These are phyloP conservation scores for Leavenworthia alabamica DNA, from an alignment of 345 rosid species.

Conservation along the genomic window DNA sequence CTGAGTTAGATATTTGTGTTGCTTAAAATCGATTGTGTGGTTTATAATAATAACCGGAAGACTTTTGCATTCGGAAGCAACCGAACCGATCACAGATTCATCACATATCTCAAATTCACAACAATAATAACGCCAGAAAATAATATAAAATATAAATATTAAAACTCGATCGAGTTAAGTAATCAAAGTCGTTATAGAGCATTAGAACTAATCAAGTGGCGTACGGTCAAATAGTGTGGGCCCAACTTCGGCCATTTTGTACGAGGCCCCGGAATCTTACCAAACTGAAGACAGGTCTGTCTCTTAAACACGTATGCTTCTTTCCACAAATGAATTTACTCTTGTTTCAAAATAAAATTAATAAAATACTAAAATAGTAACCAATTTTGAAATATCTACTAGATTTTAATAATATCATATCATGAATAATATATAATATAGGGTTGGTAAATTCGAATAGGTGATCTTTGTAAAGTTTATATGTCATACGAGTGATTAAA, in stretches of 20 bases:
- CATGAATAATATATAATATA: neutral
- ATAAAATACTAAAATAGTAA: neutral
- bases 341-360: neutral
- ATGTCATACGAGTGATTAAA: neutral
- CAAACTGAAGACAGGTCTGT: conserved; percentile 17
- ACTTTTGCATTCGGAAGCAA: conserved; percentile 14
- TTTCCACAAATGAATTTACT: neutral
- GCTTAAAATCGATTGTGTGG: neutral
- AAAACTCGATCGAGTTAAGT: neutral
- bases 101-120: neutral
- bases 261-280: conserved; percentile 12
- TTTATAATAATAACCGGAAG: neutral
- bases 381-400: neutral
- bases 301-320: neutral
- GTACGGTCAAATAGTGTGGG: conserved; percentile 16
- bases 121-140: neutral
- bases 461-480: neutral
- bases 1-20: neutral
- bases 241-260: conserved; percentile 3
- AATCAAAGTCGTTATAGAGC: conserved; percentile 6
- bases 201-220: neutral
- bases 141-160: neutral
- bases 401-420: neutral
- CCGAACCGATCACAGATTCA: conserved; percentile 7
- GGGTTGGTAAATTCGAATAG: conserved; percentile 11